These are phyloP conservation scores for Pisolithus tinctorius DNA, from an alignment of 768 basidiomycete species.

Conservation along the genomic window DNA sequence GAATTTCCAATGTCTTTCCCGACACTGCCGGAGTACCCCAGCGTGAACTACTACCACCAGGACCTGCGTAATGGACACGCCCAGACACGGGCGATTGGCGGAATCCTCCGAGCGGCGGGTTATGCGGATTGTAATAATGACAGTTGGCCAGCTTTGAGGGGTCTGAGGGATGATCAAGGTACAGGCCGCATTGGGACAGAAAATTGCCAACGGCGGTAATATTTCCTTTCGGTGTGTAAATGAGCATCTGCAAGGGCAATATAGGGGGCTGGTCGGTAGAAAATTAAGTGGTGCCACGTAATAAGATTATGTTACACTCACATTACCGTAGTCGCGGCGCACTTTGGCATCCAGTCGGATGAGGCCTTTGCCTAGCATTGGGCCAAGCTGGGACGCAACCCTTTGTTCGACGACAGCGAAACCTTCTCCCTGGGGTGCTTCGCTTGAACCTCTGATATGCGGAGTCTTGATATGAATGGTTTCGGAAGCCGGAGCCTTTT, in stretches of 20 bases:
- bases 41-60: slow-evolving; percentile 33
- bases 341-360: slow-evolving; percentile 77
- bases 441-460: slow-evolving; percentile 44
- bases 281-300: slow-evolving; percentile 11
- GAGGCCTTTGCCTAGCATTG: slow-evolving; percentile 79
- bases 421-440: slow-evolving; percentile 50
- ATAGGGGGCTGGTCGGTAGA: slow-evolving; percentile 58
- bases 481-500: slow-evolving; percentile 49
- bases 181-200: slow-evolving; percentile 58
- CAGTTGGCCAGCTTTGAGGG: slow-evolving; percentile 49
- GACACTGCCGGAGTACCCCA: slow-evolving; percentile 54
- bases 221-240: slow-evolving; percentile 93
- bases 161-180: slow-evolving; percentile 79
- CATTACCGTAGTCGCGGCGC: slow-evolving; percentile 55
- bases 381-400: slow-evolving; percentile 70
- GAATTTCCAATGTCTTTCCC: slow-evolving; percentile 82
- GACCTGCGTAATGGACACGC: slow-evolving; percentile 34
- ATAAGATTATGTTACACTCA: slow-evolving; percentile 32
- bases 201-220: slow-evolving; percentile 75
- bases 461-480: slow-evolving; percentile 78
- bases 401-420: slow-evolving; percentile 87
- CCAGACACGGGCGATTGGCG: slow-evolving; percentile 35
- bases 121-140: slow-evolving; percentile 87
- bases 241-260: slow-evolving; percentile 75
- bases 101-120: slow-evolving; percentile 67